Conservation (phyloP, 2,329 filamentous ascomycete genomes). For the Talaromyces sp. region DNA sequence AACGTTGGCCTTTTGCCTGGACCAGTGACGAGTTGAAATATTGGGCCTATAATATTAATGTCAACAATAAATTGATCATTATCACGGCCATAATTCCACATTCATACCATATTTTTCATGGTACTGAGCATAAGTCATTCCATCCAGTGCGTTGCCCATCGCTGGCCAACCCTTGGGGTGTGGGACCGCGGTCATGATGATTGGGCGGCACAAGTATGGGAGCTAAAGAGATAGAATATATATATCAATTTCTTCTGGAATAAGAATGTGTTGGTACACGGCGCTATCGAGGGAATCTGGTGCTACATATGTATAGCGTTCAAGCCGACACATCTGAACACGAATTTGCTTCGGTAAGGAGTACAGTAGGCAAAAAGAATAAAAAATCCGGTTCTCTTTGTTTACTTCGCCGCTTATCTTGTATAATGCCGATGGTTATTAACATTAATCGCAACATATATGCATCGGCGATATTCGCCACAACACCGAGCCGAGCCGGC, state of each 20-base stretch:
- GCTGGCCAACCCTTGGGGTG: background rate
- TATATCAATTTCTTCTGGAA: background rate
- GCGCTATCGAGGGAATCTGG: background rate
- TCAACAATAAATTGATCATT: background rate
- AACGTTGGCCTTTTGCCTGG: background rate
- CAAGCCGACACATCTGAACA: background rate
- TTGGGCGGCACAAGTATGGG: background rate
- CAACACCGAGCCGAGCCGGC: background rate
- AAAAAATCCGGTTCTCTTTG: background rate
- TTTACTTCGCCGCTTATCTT: background rate
- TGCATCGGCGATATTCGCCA: background rate
- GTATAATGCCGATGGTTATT: background rate
- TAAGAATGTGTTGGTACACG: background rate
- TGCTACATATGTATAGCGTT: background rate
- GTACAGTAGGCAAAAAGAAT: background rate
- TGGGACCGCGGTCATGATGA: background rate
- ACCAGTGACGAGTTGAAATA: background rate
- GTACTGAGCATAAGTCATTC: background rate
- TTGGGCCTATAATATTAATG: background rate
- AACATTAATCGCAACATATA: background rate
- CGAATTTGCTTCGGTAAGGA: background rate
- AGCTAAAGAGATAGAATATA: background rate
- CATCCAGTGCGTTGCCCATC: background rate
- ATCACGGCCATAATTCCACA: background rate
- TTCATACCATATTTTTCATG: background rate